phyloP scores from a whole-genome alignment of 345 rosid genomes.

The Heritiera fomes region DNA sequence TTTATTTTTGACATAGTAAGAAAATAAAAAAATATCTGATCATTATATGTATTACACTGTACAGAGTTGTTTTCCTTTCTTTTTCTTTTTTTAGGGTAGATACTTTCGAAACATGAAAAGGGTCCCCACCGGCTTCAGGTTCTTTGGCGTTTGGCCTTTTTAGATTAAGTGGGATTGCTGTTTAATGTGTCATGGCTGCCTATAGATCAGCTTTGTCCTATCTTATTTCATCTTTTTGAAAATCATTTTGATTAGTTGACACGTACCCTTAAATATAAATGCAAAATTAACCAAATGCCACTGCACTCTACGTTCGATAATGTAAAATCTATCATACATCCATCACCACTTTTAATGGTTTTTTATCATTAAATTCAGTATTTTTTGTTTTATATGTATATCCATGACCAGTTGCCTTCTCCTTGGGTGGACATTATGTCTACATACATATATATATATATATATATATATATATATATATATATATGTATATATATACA shows the following conservation, averaged over 20 bases:
- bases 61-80: too few species aligned
- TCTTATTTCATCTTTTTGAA: not conserved
- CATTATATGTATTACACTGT: too few species aligned
- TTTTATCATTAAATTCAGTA: too few species aligned
- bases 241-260: not conserved
- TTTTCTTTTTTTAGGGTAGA: not conserved
- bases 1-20: too few species aligned
- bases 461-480: too few species aligned
- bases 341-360: too few species aligned
- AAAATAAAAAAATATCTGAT: too few species aligned
- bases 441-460: too few species aligned
- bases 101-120: not conserved
- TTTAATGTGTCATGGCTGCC: not conserved
- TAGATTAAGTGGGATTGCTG: not conserved
- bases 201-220: not conserved
- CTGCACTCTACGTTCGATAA: not conserved
- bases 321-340: not conserved
- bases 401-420: too few species aligned
- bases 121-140: not conserved
- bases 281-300: not conserved
- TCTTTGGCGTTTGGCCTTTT: not conserved
- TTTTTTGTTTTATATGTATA: too few species aligned
- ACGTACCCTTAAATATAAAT: not conserved
- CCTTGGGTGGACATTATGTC: too few species aligned
- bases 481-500: too few species aligned